Evolutionary conservation across 148 eudicot genomes (phyloP).

Genomic region (Pharnaceum exiguum): DNA sequence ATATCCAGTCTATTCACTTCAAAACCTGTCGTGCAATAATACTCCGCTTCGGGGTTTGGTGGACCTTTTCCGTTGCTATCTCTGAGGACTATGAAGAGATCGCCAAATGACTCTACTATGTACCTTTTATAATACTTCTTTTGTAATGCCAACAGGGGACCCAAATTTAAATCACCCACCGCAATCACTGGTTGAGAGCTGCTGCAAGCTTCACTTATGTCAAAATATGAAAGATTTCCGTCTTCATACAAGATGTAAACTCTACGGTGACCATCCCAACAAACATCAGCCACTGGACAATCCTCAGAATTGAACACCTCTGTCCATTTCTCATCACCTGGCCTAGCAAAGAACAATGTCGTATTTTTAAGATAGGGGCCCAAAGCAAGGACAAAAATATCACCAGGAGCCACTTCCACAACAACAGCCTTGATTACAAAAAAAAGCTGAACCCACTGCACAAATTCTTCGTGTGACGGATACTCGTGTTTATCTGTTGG

Average conservation of each 20-base stretch:
- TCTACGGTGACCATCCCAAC: not conserved
- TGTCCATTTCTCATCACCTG: not conserved
- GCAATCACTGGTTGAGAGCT: too few species aligned
- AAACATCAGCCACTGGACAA: not conserved
- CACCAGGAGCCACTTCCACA: not conserved
- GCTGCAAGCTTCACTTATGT: not conserved
- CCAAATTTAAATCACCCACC: too few species aligned
- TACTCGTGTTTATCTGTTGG: too few species aligned
- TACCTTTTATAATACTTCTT: too few species aligned
- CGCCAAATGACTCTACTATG: not conserved
- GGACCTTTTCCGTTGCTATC: too few species aligned
- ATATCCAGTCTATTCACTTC: too few species aligned
- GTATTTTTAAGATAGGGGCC: not conserved
- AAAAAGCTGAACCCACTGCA: not conserved
- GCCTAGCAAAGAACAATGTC: not conserved
- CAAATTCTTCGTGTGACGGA: not conserved
- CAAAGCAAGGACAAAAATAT: too few species aligned
- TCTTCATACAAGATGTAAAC: not conserved
- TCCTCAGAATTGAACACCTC: not conserved
- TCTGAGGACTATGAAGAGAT: not conserved
- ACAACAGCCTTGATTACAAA: not conserved
- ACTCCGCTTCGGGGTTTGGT: too few species aligned
- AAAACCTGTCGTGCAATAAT: too few species aligned
- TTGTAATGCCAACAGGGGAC: not conserved
- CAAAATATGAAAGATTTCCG: not conserved